Evolutionary conservation across 129 eudicot species (phyloP).

Genomic region (Heracleum sosnowskyi): DNA sequence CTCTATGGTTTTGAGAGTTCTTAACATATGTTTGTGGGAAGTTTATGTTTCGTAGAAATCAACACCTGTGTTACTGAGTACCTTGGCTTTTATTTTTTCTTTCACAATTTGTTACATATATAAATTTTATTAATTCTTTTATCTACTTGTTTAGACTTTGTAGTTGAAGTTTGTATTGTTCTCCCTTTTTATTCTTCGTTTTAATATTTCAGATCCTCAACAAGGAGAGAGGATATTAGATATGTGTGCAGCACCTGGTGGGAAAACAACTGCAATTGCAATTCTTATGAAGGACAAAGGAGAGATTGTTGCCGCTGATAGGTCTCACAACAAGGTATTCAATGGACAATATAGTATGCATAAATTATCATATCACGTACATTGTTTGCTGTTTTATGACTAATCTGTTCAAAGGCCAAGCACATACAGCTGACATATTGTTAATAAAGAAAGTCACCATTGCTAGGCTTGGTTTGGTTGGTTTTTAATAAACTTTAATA

Average conservation of each 20-base stretch:
- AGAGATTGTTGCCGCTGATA: conserved; percentile 75
- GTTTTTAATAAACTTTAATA: background rate
- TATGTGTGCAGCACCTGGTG: conserved; percentile 99
- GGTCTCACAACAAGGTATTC: conserved; percentile 95
- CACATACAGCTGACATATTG: background rate
- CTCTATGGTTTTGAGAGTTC: background rate
- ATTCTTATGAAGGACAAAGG: conserved; percentile 91
- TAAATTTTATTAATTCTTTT: background rate
- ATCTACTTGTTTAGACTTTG: background rate
- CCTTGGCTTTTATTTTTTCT: background rate
- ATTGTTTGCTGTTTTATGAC: background rate
- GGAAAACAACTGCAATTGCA: conserved; percentile 97
- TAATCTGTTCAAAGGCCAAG: background rate
- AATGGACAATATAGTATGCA: conserved; percentile 7
- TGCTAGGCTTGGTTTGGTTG: background rate
- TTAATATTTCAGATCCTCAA: conserved; percentile 60
- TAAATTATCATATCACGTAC: conserved; percentile 5
- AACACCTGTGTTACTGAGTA: background rate
- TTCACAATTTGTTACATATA: background rate
- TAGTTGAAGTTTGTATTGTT: background rate
- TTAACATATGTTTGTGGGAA: background rate
- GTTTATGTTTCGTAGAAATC: background rate
- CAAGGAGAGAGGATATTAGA: conserved; percentile 86
- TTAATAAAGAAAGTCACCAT: background rate
- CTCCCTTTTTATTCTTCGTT: background rate